Evolutionary conservation across 305 asterid species (phyloP).

Genomic region (Solanum hybrid): DNA sequence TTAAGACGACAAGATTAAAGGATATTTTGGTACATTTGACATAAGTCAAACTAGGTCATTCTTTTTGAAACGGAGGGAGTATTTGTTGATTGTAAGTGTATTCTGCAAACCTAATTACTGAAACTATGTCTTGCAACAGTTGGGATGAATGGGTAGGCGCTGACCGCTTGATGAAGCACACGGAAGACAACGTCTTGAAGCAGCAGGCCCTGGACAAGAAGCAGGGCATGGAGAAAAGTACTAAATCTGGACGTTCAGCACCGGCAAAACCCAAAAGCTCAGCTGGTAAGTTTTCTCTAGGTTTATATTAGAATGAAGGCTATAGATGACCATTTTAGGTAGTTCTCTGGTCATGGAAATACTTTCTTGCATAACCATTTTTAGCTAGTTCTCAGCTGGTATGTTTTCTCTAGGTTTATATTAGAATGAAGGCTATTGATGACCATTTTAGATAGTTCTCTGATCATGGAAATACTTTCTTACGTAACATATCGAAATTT

Average conservation of each 20-base stretch:
- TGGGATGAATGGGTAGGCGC: constrained; percentile 98
- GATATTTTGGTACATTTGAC: background rate
- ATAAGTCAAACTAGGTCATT: too few relatives aligned
- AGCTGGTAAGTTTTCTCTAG: constrained; percentile 32
- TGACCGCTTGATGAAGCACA: constrained; percentile 78
- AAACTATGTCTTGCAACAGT: constrained; percentile 39
- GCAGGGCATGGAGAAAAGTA: constrained; percentile 54
- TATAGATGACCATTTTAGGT: background rate
- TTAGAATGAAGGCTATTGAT: background rate
- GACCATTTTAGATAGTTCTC: background rate
- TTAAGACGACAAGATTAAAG: background rate
- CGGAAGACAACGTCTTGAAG: constrained; percentile 68
- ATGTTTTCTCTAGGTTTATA: constrained; percentile 1
- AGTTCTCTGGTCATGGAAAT: background rate
- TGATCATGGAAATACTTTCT: background rate
- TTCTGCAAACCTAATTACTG: constrained; percentile 10
- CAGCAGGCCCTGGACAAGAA: constrained; percentile 77
- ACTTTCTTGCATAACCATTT: background rate
- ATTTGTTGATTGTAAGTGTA: background rate
- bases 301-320: background rate
- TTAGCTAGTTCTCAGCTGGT: background rate
- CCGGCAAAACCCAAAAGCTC: constrained; percentile 71
- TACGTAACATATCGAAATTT: background rate
- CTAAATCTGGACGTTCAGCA: constrained; percentile 69
- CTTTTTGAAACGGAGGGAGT: background rate